phyloP scores from a whole-genome alignment of 108 stramenopile genomes.

The Stephanodiscus minutulus region DNA sequence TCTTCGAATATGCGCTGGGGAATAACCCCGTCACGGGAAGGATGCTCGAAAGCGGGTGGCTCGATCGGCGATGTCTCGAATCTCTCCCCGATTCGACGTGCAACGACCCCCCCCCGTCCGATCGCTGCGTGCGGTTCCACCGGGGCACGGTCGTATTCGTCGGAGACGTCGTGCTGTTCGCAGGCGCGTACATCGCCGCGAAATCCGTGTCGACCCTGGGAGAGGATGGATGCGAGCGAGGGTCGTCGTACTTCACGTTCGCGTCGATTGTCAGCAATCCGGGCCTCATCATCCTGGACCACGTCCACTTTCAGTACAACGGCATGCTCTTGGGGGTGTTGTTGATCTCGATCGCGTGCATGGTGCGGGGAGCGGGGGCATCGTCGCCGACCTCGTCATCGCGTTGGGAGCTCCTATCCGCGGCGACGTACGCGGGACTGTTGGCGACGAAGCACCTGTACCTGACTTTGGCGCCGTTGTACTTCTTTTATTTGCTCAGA shows the following conservation, averaged over 20 bases:
- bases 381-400: neutral
- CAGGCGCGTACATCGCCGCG: slow-evolving; percentile 60
- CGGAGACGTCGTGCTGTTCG: slow-evolving; percentile 67
- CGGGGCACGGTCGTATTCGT: slow-evolving; percentile 80
- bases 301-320: slow-evolving; percentile 97
- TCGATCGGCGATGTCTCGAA: slow-evolving; percentile 68
- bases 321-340: slow-evolving; percentile 90
- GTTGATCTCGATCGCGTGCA: slow-evolving; percentile 69
- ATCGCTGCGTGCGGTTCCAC: slow-evolving; percentile 72
- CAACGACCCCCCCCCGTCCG: slow-evolving; percentile 46
- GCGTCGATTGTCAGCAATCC: slow-evolving; percentile 68
- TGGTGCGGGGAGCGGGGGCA: slow-evolving; percentile 51
- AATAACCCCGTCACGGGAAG: slow-evolving; percentile 52
- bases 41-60: slow-evolving; percentile 31
- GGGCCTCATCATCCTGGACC: slow-evolving; percentile 91
- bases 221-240: neutral
- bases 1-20: slow-evolving; percentile 79
- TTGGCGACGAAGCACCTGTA: slow-evolving; percentile 94
- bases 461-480: slow-evolving; percentile 84
- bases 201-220: slow-evolving; percentile 20
- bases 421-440: slow-evolving; percentile 73
- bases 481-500: slow-evolving; percentile 80
- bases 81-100: slow-evolving; percentile 48
- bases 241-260: slow-evolving; percentile 42
- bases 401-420: slow-evolving; percentile 56